phyloP scores from a whole-genome alignment of 352 stramenopile species.

The Phytopythium ostracodes region DNA sequence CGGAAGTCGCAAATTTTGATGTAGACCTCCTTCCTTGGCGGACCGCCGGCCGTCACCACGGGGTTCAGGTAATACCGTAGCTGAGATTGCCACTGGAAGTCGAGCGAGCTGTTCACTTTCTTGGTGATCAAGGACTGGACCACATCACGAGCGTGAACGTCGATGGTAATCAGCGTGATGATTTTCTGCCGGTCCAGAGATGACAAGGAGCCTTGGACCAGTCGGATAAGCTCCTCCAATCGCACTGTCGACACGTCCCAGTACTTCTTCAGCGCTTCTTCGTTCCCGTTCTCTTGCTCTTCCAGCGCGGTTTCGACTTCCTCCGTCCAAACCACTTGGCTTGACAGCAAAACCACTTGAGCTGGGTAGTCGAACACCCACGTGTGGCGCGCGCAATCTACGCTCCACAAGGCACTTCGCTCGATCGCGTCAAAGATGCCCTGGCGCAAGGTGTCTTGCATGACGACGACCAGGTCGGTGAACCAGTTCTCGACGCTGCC shows the following conservation, averaged over 20 bases:
- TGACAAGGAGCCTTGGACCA: constrained; percentile 85
- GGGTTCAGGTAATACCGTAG: constrained; percentile 90
- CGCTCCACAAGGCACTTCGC: constrained; percentile 89
- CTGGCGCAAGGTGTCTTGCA: constrained; percentile 87
- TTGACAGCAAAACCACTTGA: constrained; percentile 80
- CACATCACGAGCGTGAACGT: constrained; percentile 95
- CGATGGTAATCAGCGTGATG: constrained; percentile 97
- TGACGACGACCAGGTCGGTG: constrained; percentile 92
- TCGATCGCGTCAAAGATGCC: constrained; percentile 91
- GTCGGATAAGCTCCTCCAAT: constrained; percentile 91
- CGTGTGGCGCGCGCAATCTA: constrained; percentile 72
- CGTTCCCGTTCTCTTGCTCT: constrained; percentile 93
- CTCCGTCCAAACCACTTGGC: constrained; percentile 94
- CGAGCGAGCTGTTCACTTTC: constrained; percentile 88
- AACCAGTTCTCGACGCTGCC: constrained; percentile 92
- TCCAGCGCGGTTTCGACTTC: constrained; percentile 90
- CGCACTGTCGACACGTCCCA: constrained; percentile 89
- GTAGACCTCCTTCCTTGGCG: constrained; percentile 62
- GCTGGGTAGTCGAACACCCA: constrained; percentile 91
- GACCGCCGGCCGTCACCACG: constrained; percentile 25
- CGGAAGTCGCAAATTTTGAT: constrained; percentile 91
- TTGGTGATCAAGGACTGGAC: constrained; percentile 90
- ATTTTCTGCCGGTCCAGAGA: constrained; percentile 88
- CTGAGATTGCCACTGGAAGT: constrained; percentile 96
- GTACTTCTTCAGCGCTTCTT: constrained; percentile 95